Conservation (phyloP, 2,329 filamentous ascomycete species). For the Escovopsis sp. region DNA sequence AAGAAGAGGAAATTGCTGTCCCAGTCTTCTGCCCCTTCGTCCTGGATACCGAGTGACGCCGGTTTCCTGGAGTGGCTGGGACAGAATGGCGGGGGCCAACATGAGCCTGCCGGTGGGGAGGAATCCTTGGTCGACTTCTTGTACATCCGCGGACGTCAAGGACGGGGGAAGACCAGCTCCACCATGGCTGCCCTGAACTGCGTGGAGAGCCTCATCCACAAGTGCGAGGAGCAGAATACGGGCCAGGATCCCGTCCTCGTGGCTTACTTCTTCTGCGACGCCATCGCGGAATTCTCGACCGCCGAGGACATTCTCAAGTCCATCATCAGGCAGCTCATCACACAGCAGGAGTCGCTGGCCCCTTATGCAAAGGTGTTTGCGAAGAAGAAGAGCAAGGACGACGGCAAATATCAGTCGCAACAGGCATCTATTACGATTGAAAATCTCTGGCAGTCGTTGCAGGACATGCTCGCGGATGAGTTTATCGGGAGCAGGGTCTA, state of each 20-base stretch:
- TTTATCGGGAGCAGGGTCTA: constrained; percentile 15
- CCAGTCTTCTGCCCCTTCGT: constrained; percentile 18
- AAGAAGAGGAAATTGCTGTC: constrained; percentile 19
- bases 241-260: constrained; percentile 17
- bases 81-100: constrained; percentile 5
- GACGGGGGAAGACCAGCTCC: constrained; percentile 27
- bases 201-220: constrained; percentile 16
- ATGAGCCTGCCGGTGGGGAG: background rate
- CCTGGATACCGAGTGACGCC: constrained; percentile 23
- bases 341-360: constrained; percentile 18
- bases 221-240: constrained; percentile 7
- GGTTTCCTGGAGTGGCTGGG: constrained; percentile 23
- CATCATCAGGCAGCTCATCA: constrained; percentile 23
- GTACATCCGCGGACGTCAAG: constrained; percentile 26
- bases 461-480: constrained; percentile 26
- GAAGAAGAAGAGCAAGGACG: constrained; percentile 15
- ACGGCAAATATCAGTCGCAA: constrained; percentile 4
- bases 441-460: constrained; percentile 26
- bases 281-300: constrained; percentile 20
- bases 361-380: constrained; percentile 21
- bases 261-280: constrained; percentile 29
- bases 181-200: constrained; percentile 23
- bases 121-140: constrained; percentile 16
- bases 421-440: constrained; percentile 20
- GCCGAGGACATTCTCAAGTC: constrained; percentile 28